These are phyloP conservation scores for Moesziomyces aphidis DNA, from an alignment of 1,284 basidiomycete genomes.

Conservation along the genomic window DNA sequence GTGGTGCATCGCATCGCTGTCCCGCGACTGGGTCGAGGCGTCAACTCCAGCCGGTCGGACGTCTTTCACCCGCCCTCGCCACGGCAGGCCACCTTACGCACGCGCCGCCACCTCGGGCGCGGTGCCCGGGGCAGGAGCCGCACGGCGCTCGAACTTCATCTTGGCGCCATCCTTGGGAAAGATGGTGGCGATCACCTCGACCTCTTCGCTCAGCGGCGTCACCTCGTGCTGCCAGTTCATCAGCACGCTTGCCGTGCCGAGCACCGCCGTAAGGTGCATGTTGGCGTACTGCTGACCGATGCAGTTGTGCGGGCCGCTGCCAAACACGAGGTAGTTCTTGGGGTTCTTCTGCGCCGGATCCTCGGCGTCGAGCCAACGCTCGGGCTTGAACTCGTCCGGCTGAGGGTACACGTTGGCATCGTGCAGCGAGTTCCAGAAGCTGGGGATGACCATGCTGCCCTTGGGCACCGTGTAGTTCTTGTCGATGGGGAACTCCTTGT, in stretches of 20 bases:
- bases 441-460: slow-evolving; percentile 94
- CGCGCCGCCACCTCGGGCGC: slow-evolving; percentile 59
- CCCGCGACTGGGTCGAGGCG: too few relatives aligned
- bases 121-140: slow-evolving; percentile 51
- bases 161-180: slow-evolving; percentile 93
- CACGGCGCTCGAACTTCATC: slow-evolving; percentile 75
- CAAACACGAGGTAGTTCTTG: slow-evolving; percentile 96
- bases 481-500: slow-evolving; percentile 89
- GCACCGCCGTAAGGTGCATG: slow-evolving; percentile 88
- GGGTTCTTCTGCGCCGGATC: slow-evolving; percentile 87
- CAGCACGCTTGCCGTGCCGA: slow-evolving; percentile 84
- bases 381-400: slow-evolving; percentile 84
- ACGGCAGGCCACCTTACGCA: slow-evolving; percentile 14
- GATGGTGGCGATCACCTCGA: slow-evolving; percentile 73
- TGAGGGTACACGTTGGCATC: slow-evolving; percentile 89
- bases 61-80: too few relatives aligned
- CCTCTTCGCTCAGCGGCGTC: slow-evolving; percentile 82
- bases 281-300: slow-evolving; percentile 93
- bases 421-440: slow-evolving; percentile 91
- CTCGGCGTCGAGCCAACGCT: slow-evolving; percentile 92
- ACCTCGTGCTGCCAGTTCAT: slow-evolving; percentile 90
- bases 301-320: slow-evolving; percentile 83
- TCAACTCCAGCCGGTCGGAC: too few relatives aligned
- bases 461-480: slow-evolving; percentile 90
- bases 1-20: too few relatives aligned